Percentiles rank a stretch among this genome's conserved stretches.
These are phyloP conservation scores for Monosporascus sp. DNA, from an alignment of 2,329 filamentous ascomycete genomes.

Conservation along the genomic window DNA sequence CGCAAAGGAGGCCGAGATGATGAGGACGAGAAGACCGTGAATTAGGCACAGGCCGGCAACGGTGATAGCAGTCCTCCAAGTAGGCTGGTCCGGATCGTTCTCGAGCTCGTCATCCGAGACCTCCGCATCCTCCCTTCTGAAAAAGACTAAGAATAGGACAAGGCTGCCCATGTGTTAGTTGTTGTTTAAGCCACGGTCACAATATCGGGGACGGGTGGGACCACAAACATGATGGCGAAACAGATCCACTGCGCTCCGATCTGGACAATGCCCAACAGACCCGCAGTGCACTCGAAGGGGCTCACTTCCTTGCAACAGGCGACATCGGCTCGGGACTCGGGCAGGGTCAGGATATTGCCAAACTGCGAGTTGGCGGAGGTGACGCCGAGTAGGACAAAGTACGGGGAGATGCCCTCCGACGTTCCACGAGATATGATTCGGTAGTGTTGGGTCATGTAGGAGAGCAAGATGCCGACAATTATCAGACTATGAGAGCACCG, in stretches of 20 bases:
- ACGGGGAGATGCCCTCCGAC: constrained; percentile 91
- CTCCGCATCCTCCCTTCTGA: constrained; percentile 58
- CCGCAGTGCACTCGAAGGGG: constrained; percentile 76
- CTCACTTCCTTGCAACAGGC: constrained; percentile 80
- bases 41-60: constrained; percentile 69
- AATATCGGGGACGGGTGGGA: not conserved
- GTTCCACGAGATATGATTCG: constrained; percentile 82
- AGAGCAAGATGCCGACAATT: constrained; percentile 80
- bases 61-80: constrained; percentile 71
- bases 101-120: constrained; percentile 43
- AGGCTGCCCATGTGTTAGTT: constrained; percentile 53
- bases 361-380: constrained; percentile 85
- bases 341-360: constrained; percentile 84
- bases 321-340: constrained; percentile 76
- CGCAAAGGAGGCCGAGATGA: constrained; percentile 64
- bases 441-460: constrained; percentile 90
- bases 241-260: constrained; percentile 88
- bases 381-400: constrained; percentile 89
- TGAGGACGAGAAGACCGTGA: constrained; percentile 66
- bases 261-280: constrained; percentile 82
- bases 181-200: constrained; percentile 14
- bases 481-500: constrained; percentile 50
- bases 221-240: constrained; percentile 79
- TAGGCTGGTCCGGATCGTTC: constrained; percentile 45
- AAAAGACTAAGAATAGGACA: constrained; percentile 91